Conservation (phyloP, 2,329 filamentous ascomycete genomes). For the Paecilomyces formosus region DNA sequence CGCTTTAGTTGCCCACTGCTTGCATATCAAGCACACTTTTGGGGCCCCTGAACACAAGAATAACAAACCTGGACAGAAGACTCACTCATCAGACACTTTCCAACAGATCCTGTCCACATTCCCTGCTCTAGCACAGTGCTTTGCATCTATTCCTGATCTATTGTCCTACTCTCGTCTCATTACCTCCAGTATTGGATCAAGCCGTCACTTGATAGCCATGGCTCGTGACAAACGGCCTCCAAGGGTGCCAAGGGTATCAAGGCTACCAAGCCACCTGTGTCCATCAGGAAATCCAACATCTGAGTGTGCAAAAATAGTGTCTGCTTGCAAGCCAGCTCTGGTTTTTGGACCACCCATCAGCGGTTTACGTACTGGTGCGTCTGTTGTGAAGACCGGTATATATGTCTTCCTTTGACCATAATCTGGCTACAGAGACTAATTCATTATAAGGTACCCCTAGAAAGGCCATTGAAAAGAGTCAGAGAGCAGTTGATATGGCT, state of each 20-base stretch:
- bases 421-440: neutral
- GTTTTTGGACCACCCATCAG: neutral
- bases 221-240: neutral
- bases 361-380: neutral
- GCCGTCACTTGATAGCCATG: neutral
- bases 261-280: neutral
- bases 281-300: neutral
- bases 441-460: neutral
- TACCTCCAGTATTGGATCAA: neutral
- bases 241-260: neutral
- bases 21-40: neutral
- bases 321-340: neutral
- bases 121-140: neutral
- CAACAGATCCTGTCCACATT: neutral
- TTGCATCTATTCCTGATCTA: neutral
- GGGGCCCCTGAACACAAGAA: neutral
- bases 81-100: neutral
- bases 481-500: neutral
- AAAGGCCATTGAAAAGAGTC: neutral
- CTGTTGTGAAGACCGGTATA: neutral
- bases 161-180: neutral
- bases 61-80: neutral
- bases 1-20: neutral
- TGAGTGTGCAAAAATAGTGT: neutral
- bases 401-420: neutral